Base-by-base conservation (phyloP, 305 asterid species). In the Coffea humblotiana region DNA sequence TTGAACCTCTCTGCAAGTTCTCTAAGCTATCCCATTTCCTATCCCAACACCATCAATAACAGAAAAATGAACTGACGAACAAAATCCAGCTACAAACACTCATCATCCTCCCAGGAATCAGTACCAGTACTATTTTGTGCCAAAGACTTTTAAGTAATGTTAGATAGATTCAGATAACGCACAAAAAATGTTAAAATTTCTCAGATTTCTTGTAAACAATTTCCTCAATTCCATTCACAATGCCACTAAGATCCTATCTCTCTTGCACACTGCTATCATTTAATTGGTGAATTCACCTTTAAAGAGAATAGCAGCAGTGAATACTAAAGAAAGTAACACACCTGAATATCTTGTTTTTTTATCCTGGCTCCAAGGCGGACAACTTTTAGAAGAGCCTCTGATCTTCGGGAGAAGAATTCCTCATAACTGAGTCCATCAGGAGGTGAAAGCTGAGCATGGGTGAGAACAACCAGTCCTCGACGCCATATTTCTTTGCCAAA, bases 361-460 rank as follows among this genome's bases (percentile, higher is more conserved):
- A 94, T 87, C 78, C 87, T 79, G 76, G 97, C 94, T 60, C 97
- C 98, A 82, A 77, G 89, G 51, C 93, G 94, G 27, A 96, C 90
- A 82, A 93, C 87, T 90, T 83, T 96, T 85, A 94, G 81, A 80
- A 96, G 90, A 27, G 97, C 91, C 29, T 93, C 99, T 23, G 98
- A 92, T 88, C 99, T 91, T 84, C 82, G 93, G 81, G 92, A 82
- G 79, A 85, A 85, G 87, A 93, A 96, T 81, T 96, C 98, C 6
- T 94, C 99, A 72, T 93, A 96, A 71, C 80, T 88, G 90, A 94
- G 86, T 74, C 96, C 93, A 89, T 96, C 99, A 6, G 98, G 99
- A 63, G 99, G 98, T n/a, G 98, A 93, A 85, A 96, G 93, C 85
- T 96, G 99, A 85, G 98, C 99, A 82, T 96, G 98, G 68, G 98